Evolutionary conservation across 1,139 yeast genomes (phyloP), one percentile per base, ranked within the genome.

Genomic region (Saccharomyces hybrid): DNA sequence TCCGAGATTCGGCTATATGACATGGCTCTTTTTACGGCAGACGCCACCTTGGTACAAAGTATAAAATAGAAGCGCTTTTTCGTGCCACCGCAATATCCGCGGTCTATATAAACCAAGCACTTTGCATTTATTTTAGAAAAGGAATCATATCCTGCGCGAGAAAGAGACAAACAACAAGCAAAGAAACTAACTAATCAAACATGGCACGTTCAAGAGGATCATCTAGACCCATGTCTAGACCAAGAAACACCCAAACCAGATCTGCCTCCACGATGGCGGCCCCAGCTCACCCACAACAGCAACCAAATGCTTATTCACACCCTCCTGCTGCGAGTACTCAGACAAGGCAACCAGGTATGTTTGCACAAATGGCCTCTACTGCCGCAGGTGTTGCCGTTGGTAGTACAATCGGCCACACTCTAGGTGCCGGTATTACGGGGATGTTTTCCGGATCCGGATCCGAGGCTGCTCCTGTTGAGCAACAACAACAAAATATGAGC

Each of bases 341-440:
- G 57, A 78, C 79, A 54, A 80, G 75, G 70, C 88, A 83, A 70
- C 98, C 99, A 52, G 97, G 98, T 64, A 70, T 93, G 71, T 91
- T 93, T 69, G 88, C 95, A 57, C 96, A 93, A 75, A 93, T 93
- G 98, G 98, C 98, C 34, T 80, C 96, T 48, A 93, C 99, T 54
- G 99, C 99, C 58, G 99, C 98, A 54, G 99, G 99, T 82, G 99
- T 93, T 42, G 99, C 98, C 52, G 97, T 93, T 56, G 99, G 99
- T 67, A 88, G 97, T 55, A 85, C 98, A 60, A 84, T 91, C 57
- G 99, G 99, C 58, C 99, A 93, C 78, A 89, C 97, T 51, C 66
- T 93, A 59, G 97, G 98, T 74, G 96, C 96, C 57, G 98, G 98
- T 66, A 77, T 93, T 65, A 83, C 96, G 54, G 79, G 89, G 52